A percentile compares a stretch with the other conserved stretches of the same genome.
Evolutionary conservation across 2,329 filamentous ascomycete species (phyloP).

Genomic region (Stemphylium vesicarium): DNA sequence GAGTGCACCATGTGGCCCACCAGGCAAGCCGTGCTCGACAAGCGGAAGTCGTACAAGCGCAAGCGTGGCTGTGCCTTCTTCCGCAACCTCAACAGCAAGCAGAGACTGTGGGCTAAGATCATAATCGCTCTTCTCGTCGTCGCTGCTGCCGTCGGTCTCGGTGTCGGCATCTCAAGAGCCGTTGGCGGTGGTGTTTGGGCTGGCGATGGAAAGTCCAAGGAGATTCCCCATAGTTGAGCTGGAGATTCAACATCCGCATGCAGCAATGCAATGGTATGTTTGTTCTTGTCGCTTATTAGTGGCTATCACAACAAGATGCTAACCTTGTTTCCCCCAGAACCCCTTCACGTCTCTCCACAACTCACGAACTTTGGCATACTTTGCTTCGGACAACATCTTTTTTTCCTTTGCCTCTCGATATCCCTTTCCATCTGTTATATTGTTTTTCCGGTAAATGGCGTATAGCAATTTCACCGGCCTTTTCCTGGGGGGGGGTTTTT

Average conservation of each 20-base stretch:
- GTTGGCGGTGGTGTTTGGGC: slow-evolving; percentile 57
- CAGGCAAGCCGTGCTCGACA: slow-evolving; percentile 54
- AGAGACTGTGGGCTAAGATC: slow-evolving; percentile 55
- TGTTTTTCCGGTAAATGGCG: slow-evolving; percentile 20
- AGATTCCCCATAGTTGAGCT: slow-evolving; percentile 39
- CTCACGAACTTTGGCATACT: slow-evolving; percentile 22
- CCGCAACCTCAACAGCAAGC: slow-evolving; percentile 51
- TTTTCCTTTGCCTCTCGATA: slow-evolving; percentile 14
- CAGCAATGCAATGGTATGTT: background rate
- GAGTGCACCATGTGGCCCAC: slow-evolving; percentile 61
- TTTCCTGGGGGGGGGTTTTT: slow-evolving; percentile 1
- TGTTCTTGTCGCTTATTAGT: background rate
- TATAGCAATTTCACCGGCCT: slow-evolving; percentile 13
- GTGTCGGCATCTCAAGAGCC: slow-evolving; percentile 57
- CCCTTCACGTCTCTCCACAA: slow-evolving; percentile 7
- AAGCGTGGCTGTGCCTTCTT: slow-evolving; percentile 51
- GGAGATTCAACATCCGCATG: background rate
- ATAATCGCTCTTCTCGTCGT: slow-evolving; percentile 54
- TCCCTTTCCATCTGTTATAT: slow-evolving; percentile 24
- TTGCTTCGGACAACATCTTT: slow-evolving; percentile 21
- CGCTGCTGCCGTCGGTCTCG: slow-evolving; percentile 55
- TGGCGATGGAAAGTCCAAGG: slow-evolving; percentile 46
- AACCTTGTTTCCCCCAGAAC: background rate
- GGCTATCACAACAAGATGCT: background rate
- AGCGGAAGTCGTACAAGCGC: slow-evolving; percentile 49